Base-by-base conservation (phyloP, 306 rosid genomes). In the Nissolia schottii region DNA sequence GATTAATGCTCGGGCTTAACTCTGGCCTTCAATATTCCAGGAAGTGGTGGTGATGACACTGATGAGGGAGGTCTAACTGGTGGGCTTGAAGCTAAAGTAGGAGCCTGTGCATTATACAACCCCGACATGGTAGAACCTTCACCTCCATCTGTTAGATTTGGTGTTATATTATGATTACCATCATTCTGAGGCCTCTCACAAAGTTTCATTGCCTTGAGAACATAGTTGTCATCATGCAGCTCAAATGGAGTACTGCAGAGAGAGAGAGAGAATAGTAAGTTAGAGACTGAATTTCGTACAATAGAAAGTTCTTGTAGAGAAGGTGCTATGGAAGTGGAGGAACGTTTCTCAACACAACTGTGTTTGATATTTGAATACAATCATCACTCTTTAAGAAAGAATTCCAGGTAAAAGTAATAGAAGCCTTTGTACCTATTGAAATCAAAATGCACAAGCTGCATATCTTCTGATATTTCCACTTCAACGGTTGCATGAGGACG, bases 391-490 rank as follows among this genome's bases (percentile, higher is more conserved):
- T 31, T 57, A 37, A 38, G 38, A 37, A 45, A 71, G 23, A 59
- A 51, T 27, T 22, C 35, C 16, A n/a, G 19, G 50, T 3, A 43
- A 37, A n/a, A 19, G 22, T 37, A 63, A 56, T 25, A 18, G 51
- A 45, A 68, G 48, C 29, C 19, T 54, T 7, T 32, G 59, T 80
- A 93, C 98, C 98, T 93, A 70, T 90, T 93, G 91, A 93, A 93
- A 85, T 93, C 98, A 81, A 93, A 93, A 85, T 93, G 98, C 75
- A 93, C 98, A 81, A 93, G 87, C 80, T 90, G 92, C 96, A 87
- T 90, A 80, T 87, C 96, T 82, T 90, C 90, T 63, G 96, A 87
- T 70, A 87, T 90, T 84, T 90, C 96, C 74, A 87, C 92, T 80
- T 90, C 96, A 29, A 90, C 96, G 54, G 93, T 92, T 43, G 96